Evolutionary conservation across 352 stramenopile species (phyloP).

Genomic region (Phytophthora pinifolia): DNA sequence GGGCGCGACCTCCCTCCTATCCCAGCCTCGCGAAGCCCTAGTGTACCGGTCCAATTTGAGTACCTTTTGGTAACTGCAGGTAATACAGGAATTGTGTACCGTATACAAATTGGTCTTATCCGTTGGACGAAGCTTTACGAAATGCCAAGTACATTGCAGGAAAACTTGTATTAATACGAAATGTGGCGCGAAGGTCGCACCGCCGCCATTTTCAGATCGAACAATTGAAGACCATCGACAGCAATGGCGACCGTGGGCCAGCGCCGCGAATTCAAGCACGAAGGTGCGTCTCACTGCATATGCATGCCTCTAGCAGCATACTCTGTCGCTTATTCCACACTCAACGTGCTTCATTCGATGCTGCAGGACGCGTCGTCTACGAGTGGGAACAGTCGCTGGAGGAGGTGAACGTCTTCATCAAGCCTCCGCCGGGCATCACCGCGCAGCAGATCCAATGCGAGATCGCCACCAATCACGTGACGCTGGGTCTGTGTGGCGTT

Average conservation of each 20-base stretch:
- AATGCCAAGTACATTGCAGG: no score
- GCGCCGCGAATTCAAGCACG: slow-evolving; percentile 71
- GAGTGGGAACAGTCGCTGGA: slow-evolving; percentile 97
- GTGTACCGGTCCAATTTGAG: no score
- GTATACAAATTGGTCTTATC: no score
- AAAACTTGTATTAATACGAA: no score
- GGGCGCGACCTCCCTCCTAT: no score
- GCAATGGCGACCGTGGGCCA: slow-evolving; percentile 37
- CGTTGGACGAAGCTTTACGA: no score
- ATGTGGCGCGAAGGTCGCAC: slow-evolving; percentile 38
- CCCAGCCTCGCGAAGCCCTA: no score
- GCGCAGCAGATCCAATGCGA: slow-evolving; percentile 86
- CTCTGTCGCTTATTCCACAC: not conserved
- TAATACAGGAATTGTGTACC: no score
- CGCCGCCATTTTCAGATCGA: slow-evolving; percentile 9
- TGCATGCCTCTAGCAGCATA: not conserved
- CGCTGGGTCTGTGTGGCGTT: slow-evolving; percentile 86
- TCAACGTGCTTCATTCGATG: not conserved
- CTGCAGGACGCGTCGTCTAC: slow-evolving; percentile 87
- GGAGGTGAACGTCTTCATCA: slow-evolving; percentile 96
- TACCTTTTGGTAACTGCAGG: no score
- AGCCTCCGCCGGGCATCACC: slow-evolving; percentile 81
- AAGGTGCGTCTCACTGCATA: slow-evolving; percentile 32
- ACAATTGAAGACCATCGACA: slow-evolving; percentile 18
- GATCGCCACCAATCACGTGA: slow-evolving; percentile 90